These are phyloP conservation scores for Aureobasidium uvarum DNA, from an alignment of 2,329 filamentous ascomycete genomes.

Conservation along the genomic window DNA sequence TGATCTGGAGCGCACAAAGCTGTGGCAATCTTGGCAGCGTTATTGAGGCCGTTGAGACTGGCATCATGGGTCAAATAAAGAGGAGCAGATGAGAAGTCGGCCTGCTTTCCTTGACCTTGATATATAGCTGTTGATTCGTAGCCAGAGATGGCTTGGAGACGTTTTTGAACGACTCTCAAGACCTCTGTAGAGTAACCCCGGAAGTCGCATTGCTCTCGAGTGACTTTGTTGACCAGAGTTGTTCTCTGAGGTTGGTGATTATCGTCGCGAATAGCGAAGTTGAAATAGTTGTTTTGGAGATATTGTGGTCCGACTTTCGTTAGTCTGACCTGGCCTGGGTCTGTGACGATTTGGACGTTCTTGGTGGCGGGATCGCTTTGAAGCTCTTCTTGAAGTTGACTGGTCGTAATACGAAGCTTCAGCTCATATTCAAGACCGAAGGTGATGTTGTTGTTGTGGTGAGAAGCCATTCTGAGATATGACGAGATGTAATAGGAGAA, in stretches of 20 bases:
- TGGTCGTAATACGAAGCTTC: neutral
- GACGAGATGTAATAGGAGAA: neutral
- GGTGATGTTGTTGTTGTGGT: neutral
- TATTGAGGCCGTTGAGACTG: conserved; percentile 13
- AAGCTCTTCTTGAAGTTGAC: conserved; percentile 1
- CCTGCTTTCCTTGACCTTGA: neutral
- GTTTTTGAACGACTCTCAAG: conserved; percentile 4
- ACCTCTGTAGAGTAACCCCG: conserved; percentile 9
- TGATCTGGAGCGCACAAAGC: conserved; percentile 1
- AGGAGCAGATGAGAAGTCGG: conserved; percentile 9
- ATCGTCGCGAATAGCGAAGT: conserved; percentile 7
- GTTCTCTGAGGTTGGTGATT: neutral
- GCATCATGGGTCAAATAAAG: conserved; percentile 4
- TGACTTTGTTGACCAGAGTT: neutral
- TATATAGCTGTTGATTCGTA: conserved; percentile 1
- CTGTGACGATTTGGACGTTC: neutral
- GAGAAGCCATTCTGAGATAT: neutral
- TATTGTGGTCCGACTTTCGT: conserved; percentile 12
- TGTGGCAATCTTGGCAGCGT: neutral
- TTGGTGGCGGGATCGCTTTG: neutral
- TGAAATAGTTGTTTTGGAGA: neutral
- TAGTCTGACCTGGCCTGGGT: neutral
- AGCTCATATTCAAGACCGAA: conserved; percentile 13
- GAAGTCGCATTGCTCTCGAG: neutral
- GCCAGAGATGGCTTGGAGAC: neutral